Evolutionary conservation across 1,284 basidiomycete species (phyloP).

Genomic region (Microbotryum lychnidis-dioicae): DNA sequence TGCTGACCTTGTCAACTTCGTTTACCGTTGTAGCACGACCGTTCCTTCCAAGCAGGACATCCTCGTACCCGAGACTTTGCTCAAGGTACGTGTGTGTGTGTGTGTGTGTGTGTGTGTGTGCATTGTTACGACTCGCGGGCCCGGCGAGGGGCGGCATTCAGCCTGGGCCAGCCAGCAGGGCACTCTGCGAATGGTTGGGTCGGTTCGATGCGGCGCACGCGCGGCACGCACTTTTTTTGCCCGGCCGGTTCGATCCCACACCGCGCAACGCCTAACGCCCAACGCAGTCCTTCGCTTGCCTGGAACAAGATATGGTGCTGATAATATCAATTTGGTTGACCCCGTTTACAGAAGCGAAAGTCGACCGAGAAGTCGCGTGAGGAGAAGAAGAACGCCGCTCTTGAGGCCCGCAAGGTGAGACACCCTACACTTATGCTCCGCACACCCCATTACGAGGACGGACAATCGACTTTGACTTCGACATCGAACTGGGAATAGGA

Average conservation of each 20-base stretch:
- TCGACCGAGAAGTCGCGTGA: slow-evolving; percentile 95
- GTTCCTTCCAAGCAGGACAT: slow-evolving; percentile 37
- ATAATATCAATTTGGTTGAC: too few species aligned
- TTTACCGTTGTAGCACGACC: too few species aligned
- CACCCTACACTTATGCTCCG: slow-evolving; percentile 4
- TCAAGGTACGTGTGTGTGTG: slow-evolving; percentile 50
- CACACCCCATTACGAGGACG: too few species aligned
- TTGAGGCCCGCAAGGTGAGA: slow-evolving; percentile 85
- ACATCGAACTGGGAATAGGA: too few species aligned
- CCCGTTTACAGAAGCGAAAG: slow-evolving; percentile 69
- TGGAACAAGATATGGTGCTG: not conserved
- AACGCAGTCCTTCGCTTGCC: not conserved
- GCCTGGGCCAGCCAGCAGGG: too few species aligned
- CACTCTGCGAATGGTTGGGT: too few species aligned
- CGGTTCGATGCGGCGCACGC: too few species aligned
- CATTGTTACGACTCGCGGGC: too few species aligned
- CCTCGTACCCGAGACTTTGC: slow-evolving; percentile 95
- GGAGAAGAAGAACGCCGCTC: slow-evolving; percentile 80
- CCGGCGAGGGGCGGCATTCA: too few species aligned
- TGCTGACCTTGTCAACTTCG: too few species aligned
- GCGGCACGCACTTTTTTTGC: not conserved
- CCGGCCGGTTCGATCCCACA: not conserved
- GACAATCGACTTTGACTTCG: too few species aligned
- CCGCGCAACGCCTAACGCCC: too few species aligned
- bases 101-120: not conserved